Evolutionary conservation across 371 early-diverging fungal species (phyloP), one percentile per base, ranked within the genome.

Genomic region (Racocetra persica): DNA sequence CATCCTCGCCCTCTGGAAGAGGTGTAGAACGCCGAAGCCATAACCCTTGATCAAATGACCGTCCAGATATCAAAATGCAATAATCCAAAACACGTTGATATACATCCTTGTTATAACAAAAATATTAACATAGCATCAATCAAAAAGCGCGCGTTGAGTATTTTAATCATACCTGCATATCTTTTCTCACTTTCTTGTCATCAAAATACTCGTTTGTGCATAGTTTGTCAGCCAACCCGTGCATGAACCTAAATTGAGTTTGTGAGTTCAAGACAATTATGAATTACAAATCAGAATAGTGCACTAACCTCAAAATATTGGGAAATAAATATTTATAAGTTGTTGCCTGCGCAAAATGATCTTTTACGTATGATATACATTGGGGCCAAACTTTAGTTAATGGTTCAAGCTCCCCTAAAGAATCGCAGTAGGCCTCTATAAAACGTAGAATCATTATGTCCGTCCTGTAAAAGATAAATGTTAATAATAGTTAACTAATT

Each of bases 51-150:
- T 94, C 94, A 82, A 94, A 92, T 24, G 94, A 89, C 24, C 92
- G 91, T 8, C 95, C 95, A 0, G 92, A 90, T 78, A 94, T 92
- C 81, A 93, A 85, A 24, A 95, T 91, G 79, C 95, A 94, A 54
- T 90, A 91, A 77, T 95, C 96, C 32, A 92, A 85, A 54, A 94
- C 89, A 2, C 93, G 89, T 81, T 91, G 91, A 77, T 91, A 92
- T 18, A 90, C 69, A 24, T 94, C 94, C 78, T 85, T 74, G 10
- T 32, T 54, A 26, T 28, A 52, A 72, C n/a, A 83, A 49, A 38
- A 41, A 28, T 60, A 62, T 77, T 24, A 24, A 32, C 7, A 80
- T n/a, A 1, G 45, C 32, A 18, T 60, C 4, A 55, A 63, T 14
- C 11, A 13, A 81, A 22, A 14, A 73, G 5, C 1, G 14, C 2